Base-by-base conservation (phyloP, 805 yeast genomes). In the Saccharomycopsis javanensis region DNA sequence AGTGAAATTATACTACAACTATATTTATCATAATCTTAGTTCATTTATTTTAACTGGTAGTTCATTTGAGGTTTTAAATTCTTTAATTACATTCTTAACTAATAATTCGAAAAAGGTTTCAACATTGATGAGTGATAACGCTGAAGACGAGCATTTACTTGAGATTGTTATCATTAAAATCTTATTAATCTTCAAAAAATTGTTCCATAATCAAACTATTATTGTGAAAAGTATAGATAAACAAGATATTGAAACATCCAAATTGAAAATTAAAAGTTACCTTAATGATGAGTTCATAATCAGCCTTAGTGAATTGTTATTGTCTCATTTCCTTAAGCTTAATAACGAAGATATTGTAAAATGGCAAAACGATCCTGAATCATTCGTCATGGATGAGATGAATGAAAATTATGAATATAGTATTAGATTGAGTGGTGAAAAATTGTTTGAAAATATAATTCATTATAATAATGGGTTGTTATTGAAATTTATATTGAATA, bases 291-390 rank as follows among this genome's bases (percentile, higher is more conserved):
- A 75, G 1, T 72, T 83, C 13, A 71, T 88, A 20, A 75, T 75
- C 27, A 77, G 79, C 25, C 68, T 92, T 11, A 78, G 88, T 11
- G 86, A 85, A 59, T 70, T 86, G 48, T 72, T 91, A 35, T 82
- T 90, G 58, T 75, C 77, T 45, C 84, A 85, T 80, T 91, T 88
- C 68, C 74, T 94, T 61, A 79, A 85, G 57, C 69, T 91, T 52
- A 80, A 83, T 58, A 89, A 92, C 0, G 69, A 78, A 1, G 97
- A 91, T 66, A 68, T 92, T 52, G 95, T 87, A 63, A 73, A 80
- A 38, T 94, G 98, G 98, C 67, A 75, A 11, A 68, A 78, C 16
- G 96, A 90, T 59, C 97, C 98, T 0, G 98, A 90, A 67, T 97
- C 89, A 68, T 94, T 96, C 88, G 82, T 87, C 20, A 82, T 83